phyloP scores from a whole-genome alignment of 2,329 filamentous ascomycete genomes.

The Ophiostoma himal-ulmi region DNA sequence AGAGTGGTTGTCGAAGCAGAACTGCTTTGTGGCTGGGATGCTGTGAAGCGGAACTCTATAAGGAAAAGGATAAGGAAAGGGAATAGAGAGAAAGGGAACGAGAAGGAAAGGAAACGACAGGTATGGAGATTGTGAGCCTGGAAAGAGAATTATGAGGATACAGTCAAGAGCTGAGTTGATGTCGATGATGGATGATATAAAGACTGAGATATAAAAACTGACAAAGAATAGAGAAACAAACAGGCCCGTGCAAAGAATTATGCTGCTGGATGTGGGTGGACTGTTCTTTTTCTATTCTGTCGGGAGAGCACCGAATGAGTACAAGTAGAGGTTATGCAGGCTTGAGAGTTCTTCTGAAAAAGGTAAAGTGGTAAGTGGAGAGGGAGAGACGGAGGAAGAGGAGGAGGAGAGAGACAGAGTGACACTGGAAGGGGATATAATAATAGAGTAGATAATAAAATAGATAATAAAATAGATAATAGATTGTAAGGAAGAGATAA shows the following conservation, averaged over 20 bases:
- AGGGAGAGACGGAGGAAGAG: background rate
- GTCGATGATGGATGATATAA: background rate
- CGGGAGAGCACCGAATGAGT: background rate
- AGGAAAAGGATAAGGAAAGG: background rate
- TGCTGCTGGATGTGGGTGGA: background rate
- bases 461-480: background rate
- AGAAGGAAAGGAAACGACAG: background rate
- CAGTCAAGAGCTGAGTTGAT: background rate
- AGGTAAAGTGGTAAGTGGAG: background rate
- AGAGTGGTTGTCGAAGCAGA: background rate
- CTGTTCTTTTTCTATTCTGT: slow-evolving; percentile 12
- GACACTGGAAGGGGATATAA: background rate
- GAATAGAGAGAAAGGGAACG: background rate
- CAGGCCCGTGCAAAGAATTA: slow-evolving; percentile 9
- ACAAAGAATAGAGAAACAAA: background rate
- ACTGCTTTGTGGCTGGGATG: slow-evolving; percentile 14
- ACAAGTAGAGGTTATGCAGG: background rate
- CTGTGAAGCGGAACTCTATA: slow-evolving; percentile 9
- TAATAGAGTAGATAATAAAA: background rate
- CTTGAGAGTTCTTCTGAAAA: background rate
- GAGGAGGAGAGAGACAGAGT: background rate
- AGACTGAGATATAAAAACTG: background rate
- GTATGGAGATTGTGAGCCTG: background rate
- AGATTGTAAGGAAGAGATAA: no score
- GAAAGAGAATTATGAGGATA: background rate